Evolutionary conservation across 2,329 filamentous ascomycete genomes (phyloP), one percentile per base, ranked within the genome.

Genomic region (Aspergillus sp.): DNA sequence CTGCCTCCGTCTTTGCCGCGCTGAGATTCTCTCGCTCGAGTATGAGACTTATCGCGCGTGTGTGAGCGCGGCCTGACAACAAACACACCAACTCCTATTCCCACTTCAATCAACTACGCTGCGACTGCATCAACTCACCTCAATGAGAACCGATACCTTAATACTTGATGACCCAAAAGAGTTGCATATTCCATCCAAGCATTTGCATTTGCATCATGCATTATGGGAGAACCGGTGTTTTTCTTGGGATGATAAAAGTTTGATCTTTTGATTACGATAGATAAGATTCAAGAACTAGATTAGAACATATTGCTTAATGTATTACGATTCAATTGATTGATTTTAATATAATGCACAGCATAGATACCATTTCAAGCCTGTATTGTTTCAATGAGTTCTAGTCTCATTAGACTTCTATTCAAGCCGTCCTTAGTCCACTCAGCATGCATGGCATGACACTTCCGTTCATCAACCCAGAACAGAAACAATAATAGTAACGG

Each of bases 11-110:
- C 13, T 70, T 76, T 53, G 58, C 57, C 10, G 54, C 59, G 10
- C 57, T 77, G 56, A 66, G 77, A 47, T 62, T 76, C 19, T 63
- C 75, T 44, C 74, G 72, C 49, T 73, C 74, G 1, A 75, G 75
- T 2, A 67, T 66, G 3, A 68, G 63, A 8, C 44, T 78, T 8
- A 58, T 66, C 49, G 61, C 64, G 23, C 67, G 67, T 49, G 68
- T 69, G 21, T 78, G 64, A 75, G 21, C 41, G 19, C 4, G 10
- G 6, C 23, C 10, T 13, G 10, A 23, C 41, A 44, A 19, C 8
- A 44, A 17, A 42, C 17, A 27, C 25, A 27, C 25, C 25, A 3
- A 23, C 41, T 44, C 13, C 19, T 44, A 44, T 13, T 44, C 8
- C 17, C 41, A 13, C 11, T n/a, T 53, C 15, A 3, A 52, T 53